Base-by-base conservation (phyloP, 1,139 yeast species). In the Suhomyces chickasaworum region DNA sequence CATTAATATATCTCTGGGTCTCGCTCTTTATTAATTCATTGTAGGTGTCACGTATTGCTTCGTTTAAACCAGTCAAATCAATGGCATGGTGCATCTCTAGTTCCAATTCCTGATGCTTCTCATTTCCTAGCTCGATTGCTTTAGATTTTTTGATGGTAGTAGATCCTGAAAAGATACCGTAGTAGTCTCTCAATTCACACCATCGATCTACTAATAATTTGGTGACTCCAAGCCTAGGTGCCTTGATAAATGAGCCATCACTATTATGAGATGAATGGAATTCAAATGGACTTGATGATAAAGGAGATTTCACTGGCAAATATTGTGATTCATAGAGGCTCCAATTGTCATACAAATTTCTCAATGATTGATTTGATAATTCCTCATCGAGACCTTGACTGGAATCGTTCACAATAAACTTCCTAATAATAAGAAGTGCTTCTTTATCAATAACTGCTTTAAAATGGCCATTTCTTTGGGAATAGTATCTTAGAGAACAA, bases 181-280 rank as follows among this genome's bases (percentile, higher is more conserved):
- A 62, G 47, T 53, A 59, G 20, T 55, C 58, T n/a, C 57, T 48
- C 20, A 62, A 53, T 44, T 62, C 64, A 49, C 66, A 62, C 65
- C 65, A 62, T n/a, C 55, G 53, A n/a, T 48, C 46, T 1, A 58
- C 53, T 16, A 62, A 54, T 37, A 62, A 40, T 37, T 58, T 59
- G 16, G 65, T 59, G n/a, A 61, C 66, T 3, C 61, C 54, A 7
- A 62, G 50, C 9, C 66, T 48, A 15, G 66, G 66, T 12, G 49
- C 43, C 2, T 43, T 22, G 3, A 53, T 29, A 39, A 58, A 57
- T 13, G 58, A 55, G 10, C 27, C 27, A 36, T 61, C 60, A 1
- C 44, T 35, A 35, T 62, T 62, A 34, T 45, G 37, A 7, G 46
- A 46, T 6, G 59, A 54, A 32, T 54, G 56, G 40, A 54, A 58